phyloP scores from a whole-genome alignment of 2,329 filamentous ascomycete genomes.

The Exserohilum turcica region DNA sequence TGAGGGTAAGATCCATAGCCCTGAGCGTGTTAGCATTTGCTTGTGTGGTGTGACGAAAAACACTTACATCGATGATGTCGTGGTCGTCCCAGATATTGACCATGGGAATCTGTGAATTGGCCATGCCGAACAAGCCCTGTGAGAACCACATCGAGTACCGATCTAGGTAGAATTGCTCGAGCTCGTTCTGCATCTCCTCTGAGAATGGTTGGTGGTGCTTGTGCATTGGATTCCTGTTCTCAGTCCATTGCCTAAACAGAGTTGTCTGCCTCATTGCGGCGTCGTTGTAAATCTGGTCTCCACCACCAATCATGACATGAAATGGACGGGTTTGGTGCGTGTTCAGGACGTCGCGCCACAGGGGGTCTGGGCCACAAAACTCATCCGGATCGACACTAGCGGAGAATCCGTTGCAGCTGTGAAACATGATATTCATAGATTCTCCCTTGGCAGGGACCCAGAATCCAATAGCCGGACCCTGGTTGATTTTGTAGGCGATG shows the following conservation, averaged over 20 bases:
- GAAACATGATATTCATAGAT: slow-evolving; percentile 98
- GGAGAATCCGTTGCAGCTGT: slow-evolving; percentile 97
- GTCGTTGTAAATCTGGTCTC: slow-evolving; percentile 97
- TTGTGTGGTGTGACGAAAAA: slow-evolving; percentile 58
- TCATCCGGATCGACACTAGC: slow-evolving; percentile 75
- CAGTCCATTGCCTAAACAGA: slow-evolving; percentile 82
- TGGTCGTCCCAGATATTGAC: slow-evolving; percentile 98
- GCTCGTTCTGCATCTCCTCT: slow-evolving; percentile 80
- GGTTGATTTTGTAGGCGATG: slow-evolving; percentile 94
- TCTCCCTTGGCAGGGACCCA: slow-evolving; percentile 88
- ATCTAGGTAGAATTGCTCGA: slow-evolving; percentile 87
- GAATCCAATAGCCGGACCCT: slow-evolving; percentile 84
- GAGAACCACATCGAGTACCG: slow-evolving; percentile 96
- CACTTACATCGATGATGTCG: slow-evolving; percentile 57
- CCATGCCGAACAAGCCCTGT: slow-evolving; percentile 90
- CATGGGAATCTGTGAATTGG: slow-evolving; percentile 94
- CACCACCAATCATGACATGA: slow-evolving; percentile 97
- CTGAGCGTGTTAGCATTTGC: slow-evolving; percentile 46
- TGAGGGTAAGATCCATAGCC: slow-evolving; percentile 94
- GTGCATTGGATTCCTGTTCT: slow-evolving; percentile 75
- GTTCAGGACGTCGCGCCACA: slow-evolving; percentile 96
- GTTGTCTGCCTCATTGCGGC: slow-evolving; percentile 74
- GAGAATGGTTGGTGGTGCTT: slow-evolving; percentile 83
- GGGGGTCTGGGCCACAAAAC: slow-evolving; percentile 89
- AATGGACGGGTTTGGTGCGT: slow-evolving; percentile 90